Base-by-base conservation (phyloP, 2,329 filamentous ascomycete species). In the Colletotrichum sublineola region DNA sequence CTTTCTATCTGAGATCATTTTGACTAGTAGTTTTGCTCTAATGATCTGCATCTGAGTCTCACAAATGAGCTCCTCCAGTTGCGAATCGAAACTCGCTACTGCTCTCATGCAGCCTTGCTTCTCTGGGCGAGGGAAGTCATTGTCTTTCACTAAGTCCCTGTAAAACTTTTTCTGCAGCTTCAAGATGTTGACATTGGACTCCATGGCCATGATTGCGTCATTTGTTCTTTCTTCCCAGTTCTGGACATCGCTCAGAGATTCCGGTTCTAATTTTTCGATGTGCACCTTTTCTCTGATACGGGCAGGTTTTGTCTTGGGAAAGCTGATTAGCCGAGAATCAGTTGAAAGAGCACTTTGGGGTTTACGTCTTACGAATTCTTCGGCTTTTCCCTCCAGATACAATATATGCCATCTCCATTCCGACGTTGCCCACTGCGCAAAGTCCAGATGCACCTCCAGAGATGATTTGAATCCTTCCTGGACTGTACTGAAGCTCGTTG, bases 161-260 rank as follows among this genome's bases (percentile, higher is more conserved):
- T 82, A 83, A 46, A 80, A 82, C 1, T 69, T 71, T 20, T 68
- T 50, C 14, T 83, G 71, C 0, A 77, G 77, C 7, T 67, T 73
- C 9, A 85, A 76, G 4, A 85, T 77, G 42, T 83, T 78, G 2
- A 78, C 71, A 68, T 86, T 85, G 0, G 80, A 76, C 31, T 83
- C 77, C 2, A 85, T 68, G 1, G 81, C 75, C 75, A 82, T 81
- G 29, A 81, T 76, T 0, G 77, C 79, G 44, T 82, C 78, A 44
- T 79, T 81, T 1, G 78, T 76, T 60, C 79, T 79, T 29, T 86
- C 84, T 73, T 83, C 79, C 50, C 78, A 79, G 48, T 73, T 76
- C 64, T 85, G 83, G 15, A 85, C 66, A 18, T 12, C 50, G 74
- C 75, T 68, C 81, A 81, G 20, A 83, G 61, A 56, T 20, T 15